A percentile compares a stretch with the other conserved stretches of the same genome.
phyloP scores from a whole-genome alignment of 306 rosid genomes.

The Acacia melanoxylon region DNA sequence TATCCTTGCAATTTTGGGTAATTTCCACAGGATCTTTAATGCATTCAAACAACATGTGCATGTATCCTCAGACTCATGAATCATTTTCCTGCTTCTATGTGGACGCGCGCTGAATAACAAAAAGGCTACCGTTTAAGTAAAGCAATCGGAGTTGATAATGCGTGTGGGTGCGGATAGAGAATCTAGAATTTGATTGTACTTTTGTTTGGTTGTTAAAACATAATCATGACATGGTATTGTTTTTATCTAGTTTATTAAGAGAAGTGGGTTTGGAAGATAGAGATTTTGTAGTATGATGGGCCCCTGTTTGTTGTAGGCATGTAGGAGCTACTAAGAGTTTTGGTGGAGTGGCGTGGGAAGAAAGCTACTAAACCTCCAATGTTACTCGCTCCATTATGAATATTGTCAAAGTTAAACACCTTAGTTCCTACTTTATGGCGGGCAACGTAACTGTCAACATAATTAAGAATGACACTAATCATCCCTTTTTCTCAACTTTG shows the following conservation, averaged over 20 bases:
- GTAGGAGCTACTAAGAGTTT: neutral
- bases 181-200: constrained; percentile 26
- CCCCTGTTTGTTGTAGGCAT: constrained; percentile 17
- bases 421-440: neutral
- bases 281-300: constrained; percentile 29
- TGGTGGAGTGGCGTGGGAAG: constrained; percentile 25
- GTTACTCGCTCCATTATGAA: constrained; percentile 30
- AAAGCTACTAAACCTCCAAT: neutral
- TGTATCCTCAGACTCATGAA: neutral
- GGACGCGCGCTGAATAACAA: too few species aligned
- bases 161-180: neutral
- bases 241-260: constrained; percentile 34
- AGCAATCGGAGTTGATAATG: constrained; percentile 24
- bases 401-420: constrained; percentile 14
- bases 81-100: neutral
- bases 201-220: constrained; percentile 38
- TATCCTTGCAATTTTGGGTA: constrained; percentile 34
- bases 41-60: neutral
- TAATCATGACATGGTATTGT: constrained; percentile 41
- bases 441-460: neutral
- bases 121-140: neutral
- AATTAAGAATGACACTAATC: neutral
- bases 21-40: neutral
- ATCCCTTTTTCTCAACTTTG: neutral
- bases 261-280: constrained; percentile 40